These are phyloP conservation scores for Calonectria leucothoes DNA, from an alignment of 2,329 filamentous ascomycete genomes.

Conservation along the genomic window DNA sequence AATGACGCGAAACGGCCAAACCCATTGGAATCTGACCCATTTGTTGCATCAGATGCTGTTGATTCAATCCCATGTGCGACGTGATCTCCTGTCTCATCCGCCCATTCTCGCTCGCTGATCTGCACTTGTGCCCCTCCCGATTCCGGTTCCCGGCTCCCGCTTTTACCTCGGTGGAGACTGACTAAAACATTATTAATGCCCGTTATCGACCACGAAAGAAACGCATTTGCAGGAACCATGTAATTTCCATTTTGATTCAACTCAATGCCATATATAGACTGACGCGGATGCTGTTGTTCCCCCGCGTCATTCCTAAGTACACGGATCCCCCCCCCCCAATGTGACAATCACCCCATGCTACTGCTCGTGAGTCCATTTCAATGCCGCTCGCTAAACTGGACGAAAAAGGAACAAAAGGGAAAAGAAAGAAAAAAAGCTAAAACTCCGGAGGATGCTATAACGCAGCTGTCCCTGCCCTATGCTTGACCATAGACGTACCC, in stretches of 20 bases:
- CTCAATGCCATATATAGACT: neutral
- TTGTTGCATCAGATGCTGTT: neutral
- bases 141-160: neutral
- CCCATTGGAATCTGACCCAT: neutral
- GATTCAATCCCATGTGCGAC: neutral
- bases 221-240: neutral
- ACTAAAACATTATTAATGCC: neutral
- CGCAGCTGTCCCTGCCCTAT: neutral
- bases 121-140: neutral
- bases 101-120: neutral
- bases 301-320: neutral
- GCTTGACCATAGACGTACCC: neutral
- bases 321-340: neutral
- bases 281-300: neutral
- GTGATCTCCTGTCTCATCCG: neutral
- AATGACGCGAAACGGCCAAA: neutral
- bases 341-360: neutral
- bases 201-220: neutral
- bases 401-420: neutral
- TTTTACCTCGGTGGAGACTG: neutral
- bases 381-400: neutral
- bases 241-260: neutral
- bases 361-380: neutral
- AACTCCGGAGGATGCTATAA: conserved; percentile 23
- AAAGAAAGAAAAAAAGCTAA: neutral